Evolutionary conservation across 176 grass and related monocot genomes (phyloP).

Genomic region (Carex myosuroides): DNA sequence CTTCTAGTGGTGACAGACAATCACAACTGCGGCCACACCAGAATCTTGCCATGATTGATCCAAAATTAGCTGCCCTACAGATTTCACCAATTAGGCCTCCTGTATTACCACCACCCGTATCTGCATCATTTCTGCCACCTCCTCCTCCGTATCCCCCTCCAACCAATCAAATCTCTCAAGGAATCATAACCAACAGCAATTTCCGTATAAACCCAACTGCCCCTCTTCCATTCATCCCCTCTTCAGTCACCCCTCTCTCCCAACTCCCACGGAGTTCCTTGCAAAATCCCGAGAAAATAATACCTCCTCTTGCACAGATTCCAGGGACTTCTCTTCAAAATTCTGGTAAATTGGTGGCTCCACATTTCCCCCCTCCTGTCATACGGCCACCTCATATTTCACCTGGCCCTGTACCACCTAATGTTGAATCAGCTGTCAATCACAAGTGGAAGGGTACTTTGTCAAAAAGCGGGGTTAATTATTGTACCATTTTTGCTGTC

Average conservation of each 20-base stretch:
- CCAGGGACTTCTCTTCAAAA: constrained; percentile 34
- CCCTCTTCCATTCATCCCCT: constrained; percentile 72
- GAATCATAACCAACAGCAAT: constrained; percentile 52
- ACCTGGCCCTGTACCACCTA: constrained; percentile 46
- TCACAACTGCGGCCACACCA: background rate
- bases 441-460: constrained; percentile 74
- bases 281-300: constrained; percentile 54
- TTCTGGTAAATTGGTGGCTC: constrained; percentile 21
- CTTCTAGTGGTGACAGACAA: constrained; percentile 15
- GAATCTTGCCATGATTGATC: constrained; percentile 27
- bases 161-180: constrained; percentile 48
- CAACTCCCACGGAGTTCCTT: constrained; percentile 43
- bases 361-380: constrained; percentile 28
- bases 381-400: constrained; percentile 45
- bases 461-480: constrained; percentile 88
- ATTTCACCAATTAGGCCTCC: constrained; percentile 38
- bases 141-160: constrained; percentile 56
- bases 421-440: constrained; percentile 31
- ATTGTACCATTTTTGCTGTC: constrained; percentile 74
- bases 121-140: constrained; percentile 56
- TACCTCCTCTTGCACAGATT: constrained; percentile 14
- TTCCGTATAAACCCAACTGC: constrained; percentile 44
- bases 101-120: constrained; percentile 65
- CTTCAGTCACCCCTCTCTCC: constrained; percentile 50
- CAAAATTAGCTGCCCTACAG: constrained; percentile 43